phyloP scores from a whole-genome alignment of 1,139 yeast species.

The Geotrichum europaeum region DNA sequence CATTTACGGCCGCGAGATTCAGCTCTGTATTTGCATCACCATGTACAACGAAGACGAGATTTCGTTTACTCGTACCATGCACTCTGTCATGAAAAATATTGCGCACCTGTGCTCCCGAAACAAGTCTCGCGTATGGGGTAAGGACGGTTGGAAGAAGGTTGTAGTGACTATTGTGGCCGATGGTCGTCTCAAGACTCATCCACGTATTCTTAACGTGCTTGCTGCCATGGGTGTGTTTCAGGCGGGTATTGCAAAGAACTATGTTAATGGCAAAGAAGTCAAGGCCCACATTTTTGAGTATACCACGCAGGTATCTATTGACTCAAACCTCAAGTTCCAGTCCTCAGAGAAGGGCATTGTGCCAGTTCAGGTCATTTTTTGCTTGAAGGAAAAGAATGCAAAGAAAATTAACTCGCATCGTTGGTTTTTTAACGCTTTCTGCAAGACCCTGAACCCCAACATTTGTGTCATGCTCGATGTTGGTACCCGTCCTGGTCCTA shows the following conservation, averaged over 20 bases:
- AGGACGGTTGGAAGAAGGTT: slow-evolving; percentile 91
- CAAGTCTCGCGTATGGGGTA: slow-evolving; percentile 86
- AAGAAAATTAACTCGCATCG: slow-evolving; percentile 93
- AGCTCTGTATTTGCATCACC: slow-evolving; percentile 81
- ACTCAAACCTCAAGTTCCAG: slow-evolving; percentile 76
- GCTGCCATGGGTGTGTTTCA: slow-evolving; percentile 96
- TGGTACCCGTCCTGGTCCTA: slow-evolving; percentile 86
- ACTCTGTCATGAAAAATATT: slow-evolving; percentile 85
- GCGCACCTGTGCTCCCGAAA: slow-evolving; percentile 78
- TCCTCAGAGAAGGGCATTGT: slow-evolving; percentile 76
- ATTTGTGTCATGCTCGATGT: slow-evolving; percentile 83
- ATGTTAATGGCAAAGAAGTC: slow-evolving; percentile 83
- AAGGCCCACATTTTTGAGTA: slow-evolving; percentile 91
- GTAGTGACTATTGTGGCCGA: slow-evolving; percentile 88
- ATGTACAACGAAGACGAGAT: slow-evolving; percentile 95
- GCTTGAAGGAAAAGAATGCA: slow-evolving; percentile 81
- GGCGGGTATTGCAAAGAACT: slow-evolving; percentile 91
- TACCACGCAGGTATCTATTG: slow-evolving; percentile 83
- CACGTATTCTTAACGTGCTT: slow-evolving; percentile 73
- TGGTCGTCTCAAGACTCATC: slow-evolving; percentile 82
- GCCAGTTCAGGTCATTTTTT: slow-evolving; percentile 87
- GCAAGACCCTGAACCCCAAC: slow-evolving; percentile 79
- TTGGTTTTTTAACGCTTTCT: slow-evolving; percentile 93
- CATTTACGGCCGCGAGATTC: slow-evolving; percentile 81
- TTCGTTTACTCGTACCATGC: slow-evolving; percentile 85